These are phyloP conservation scores for Volvox reticuliferus DNA, from an alignment of 139 green algal genomes.

Conservation along the genomic window DNA sequence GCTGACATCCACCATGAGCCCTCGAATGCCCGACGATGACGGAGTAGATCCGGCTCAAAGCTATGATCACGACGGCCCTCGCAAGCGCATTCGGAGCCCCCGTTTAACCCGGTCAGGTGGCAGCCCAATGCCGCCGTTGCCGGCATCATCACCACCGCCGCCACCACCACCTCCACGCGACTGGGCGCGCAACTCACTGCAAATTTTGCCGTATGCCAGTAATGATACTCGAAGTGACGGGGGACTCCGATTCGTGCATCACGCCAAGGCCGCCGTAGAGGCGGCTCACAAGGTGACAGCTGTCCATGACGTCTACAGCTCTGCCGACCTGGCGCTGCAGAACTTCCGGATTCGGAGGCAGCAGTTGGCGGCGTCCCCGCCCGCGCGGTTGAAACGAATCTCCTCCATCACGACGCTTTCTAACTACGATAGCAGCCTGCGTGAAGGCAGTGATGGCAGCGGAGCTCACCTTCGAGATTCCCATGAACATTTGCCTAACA, in stretches of 20 bases:
- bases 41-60: too few relatives aligned
- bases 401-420: not conserved
- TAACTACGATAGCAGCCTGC: not conserved
- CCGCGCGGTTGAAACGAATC: not conserved
- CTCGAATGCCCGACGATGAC: too few relatives aligned
- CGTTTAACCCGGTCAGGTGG: not conserved
- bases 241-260: too few relatives aligned
- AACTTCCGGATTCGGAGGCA: not conserved
- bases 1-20: too few relatives aligned
- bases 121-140: not conserved
- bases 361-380: constrained; percentile 14
- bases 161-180: not conserved
- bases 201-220: too few relatives aligned
- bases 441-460: not conserved
- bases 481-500: not conserved
- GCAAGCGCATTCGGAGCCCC: too few relatives aligned
- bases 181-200: too few relatives aligned
- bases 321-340: not conserved
- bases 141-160: too few relatives aligned
- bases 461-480: not conserved
- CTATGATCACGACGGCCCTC: too few relatives aligned
- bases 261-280: too few relatives aligned
- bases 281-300: too few relatives aligned
- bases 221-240: too few relatives aligned
- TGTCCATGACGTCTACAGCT: not conserved